Evolutionary conservation across 2,329 filamentous ascomycete genomes (phyloP), one percentile per base, ranked within the genome.

Genomic region (Colletotrichum sp.): DNA sequence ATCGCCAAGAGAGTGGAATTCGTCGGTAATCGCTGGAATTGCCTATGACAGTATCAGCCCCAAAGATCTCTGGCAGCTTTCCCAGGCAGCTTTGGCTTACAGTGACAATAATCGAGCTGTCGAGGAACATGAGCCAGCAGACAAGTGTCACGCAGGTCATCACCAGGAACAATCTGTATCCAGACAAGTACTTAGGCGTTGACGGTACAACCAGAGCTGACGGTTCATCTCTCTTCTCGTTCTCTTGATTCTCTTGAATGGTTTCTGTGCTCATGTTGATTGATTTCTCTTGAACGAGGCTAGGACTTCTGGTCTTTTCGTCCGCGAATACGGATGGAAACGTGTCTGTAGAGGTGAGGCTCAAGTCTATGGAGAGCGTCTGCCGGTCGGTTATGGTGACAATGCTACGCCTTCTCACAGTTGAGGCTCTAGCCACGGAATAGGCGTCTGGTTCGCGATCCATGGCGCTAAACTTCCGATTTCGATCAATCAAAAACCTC

Each of bases 1-100:
- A 68, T 88, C 86, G 10, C 82, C 79, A 3, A 87, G 79, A 26
- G 85, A 82, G 26, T 85, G 80, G 76, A 86, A 82, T 24, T 83
- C 80, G 74, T 82, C 79, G 3, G 82, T 82, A 67, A 85, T 85
- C 15, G 80, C 80, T 3, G 83, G 84, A 55, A 85, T 81, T 7
- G 85, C 84, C 13, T 69, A n/a, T 48, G 24, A 21, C 9, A 30
- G 7, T 9, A 24, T 64, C 28, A 64, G 34, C 21, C 34, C 1
- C 4, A 26, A 16, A 18, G 39, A 2, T 16, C 61, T 43, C 32
- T 28, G 18, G 8, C 6, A 26, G 10, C 5, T 7, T 16, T 21
- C 2, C 10, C 2, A 7, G 21, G 7, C 26, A 15, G 10, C 10
- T 3, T 28, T 7, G 16, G 24, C 24, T 70, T 75, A 87, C 86